phyloP scores from a whole-genome alignment of 495 filamentous ascomycete species.

The Tricharina praecox region DNA sequence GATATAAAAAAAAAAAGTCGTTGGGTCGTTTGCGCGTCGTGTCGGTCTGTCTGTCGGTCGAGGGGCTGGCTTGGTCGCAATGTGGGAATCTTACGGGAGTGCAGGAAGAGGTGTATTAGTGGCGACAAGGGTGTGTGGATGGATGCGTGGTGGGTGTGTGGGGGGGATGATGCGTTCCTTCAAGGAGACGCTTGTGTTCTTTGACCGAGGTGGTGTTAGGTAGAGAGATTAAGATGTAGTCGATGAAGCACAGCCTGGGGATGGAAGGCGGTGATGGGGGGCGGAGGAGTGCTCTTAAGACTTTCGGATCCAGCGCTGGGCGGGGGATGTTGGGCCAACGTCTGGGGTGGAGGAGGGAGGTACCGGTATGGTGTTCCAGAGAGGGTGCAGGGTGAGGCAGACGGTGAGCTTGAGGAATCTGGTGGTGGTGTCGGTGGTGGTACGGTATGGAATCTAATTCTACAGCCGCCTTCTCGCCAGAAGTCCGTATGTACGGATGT shows the following conservation, averaged over 20 bases:
- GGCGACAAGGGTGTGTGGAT: no score
- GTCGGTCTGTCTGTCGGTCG: background rate
- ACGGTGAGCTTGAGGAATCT: no score
- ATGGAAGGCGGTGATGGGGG: background rate
- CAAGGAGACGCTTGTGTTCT: slow-evolving; percentile 2
- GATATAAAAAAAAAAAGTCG: no score
- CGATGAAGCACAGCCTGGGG: slow-evolving; percentile 8
- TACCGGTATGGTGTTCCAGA: background rate
- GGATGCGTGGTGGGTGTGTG: background rate
- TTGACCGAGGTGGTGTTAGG: background rate
- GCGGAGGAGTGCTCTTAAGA: background rate
- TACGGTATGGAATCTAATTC: no score
- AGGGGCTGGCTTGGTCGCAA: background rate
- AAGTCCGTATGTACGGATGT: no score
- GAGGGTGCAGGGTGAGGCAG: no score
- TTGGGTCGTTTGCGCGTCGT: no score
- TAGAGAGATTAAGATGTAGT: background rate
- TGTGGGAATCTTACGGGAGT: slow-evolving; percentile 1
- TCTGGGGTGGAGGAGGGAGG: background rate
- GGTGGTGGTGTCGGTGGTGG: no score
- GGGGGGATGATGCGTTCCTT: slow-evolving; percentile 3
- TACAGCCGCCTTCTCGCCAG: no score
- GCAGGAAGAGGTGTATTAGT: background rate
- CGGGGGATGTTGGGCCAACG: background rate
- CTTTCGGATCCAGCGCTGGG: background rate